phyloP scores from a whole-genome alignment of 805 yeast genomes.

The Kluyveromyces lactis region DNA sequence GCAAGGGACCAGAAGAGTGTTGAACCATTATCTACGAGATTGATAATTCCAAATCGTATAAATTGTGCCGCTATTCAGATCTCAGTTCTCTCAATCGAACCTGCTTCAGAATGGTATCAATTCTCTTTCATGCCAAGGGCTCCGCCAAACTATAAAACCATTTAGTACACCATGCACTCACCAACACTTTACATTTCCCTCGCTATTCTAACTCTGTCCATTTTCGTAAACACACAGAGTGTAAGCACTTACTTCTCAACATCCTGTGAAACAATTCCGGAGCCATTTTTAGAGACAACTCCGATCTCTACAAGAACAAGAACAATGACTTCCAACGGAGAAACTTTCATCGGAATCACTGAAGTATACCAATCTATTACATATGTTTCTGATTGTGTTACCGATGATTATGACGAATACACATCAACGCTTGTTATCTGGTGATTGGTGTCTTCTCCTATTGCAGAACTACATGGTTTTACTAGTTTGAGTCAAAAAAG shows the following conservation, averaged over 20 bases:
- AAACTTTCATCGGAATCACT: conserved; percentile 12
- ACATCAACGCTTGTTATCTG: conserved; percentile 4
- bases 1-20: too few relatives aligned
- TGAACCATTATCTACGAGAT: too few relatives aligned
- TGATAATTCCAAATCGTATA: too few relatives aligned
- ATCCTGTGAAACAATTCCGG: conserved; percentile 17
- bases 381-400: conserved; percentile 17
- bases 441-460: background rate
- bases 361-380: conserved; percentile 20
- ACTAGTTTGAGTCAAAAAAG: too few relatives aligned
- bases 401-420: conserved; percentile 4
- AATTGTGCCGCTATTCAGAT: too few relatives aligned
- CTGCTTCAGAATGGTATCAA: too few relatives aligned
- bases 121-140: too few relatives aligned
- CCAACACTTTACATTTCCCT: background rate
- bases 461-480: too few relatives aligned
- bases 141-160: too few relatives aligned
- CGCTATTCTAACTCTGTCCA: background rate
- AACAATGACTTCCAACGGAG: conserved; percentile 13
- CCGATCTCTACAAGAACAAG: conserved; percentile 19
- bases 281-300: conserved; percentile 15
- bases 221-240: background rate
- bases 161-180: too few relatives aligned
- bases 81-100: too few relatives aligned
- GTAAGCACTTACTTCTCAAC: conserved; percentile 3